Conservation (phyloP, 2,329 filamentous ascomycete genomes). For the Purpureocillium lavendulum region DNA sequence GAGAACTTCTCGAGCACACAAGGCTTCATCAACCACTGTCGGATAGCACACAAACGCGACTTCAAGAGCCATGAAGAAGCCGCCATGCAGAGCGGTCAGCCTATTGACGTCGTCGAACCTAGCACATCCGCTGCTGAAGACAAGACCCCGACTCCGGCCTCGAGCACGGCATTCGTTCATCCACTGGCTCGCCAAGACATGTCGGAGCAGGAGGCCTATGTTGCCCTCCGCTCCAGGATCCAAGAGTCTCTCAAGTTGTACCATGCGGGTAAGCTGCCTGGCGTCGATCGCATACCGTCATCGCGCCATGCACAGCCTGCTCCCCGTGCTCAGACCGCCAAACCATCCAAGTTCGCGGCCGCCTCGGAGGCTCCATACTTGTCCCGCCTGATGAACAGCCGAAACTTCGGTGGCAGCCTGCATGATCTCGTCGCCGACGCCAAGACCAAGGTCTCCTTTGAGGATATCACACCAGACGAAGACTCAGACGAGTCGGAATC, state of each 20-base stretch:
- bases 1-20: conserved; percentile 94
- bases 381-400: conserved; percentile 54
- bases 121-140: conserved; percentile 14
- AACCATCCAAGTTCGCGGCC: conserved; percentile 33
- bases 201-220: conserved; percentile 42
- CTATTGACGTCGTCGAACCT: conserved; percentile 47
- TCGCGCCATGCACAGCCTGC: conserved; percentile 12
- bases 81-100: conserved; percentile 77
- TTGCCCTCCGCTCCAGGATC: conserved; percentile 43
- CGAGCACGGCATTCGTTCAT: conserved; percentile 18
- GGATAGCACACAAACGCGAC: conserved; percentile 86
- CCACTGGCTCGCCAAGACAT: conserved; percentile 34
- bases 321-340: neutral
- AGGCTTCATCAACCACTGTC: conserved; percentile 98
- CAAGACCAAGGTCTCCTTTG: conserved; percentile 42
- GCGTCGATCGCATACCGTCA: conserved; percentile 36
- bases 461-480: conserved; percentile 44
- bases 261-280: conserved; percentile 41
- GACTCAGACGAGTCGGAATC: conserved; percentile 36
- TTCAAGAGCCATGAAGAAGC: conserved; percentile 96
- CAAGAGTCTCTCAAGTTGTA: conserved; percentile 44
- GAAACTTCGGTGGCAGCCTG: conserved; percentile 54
- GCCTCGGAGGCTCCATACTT: conserved; percentile 57
- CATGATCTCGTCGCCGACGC: conserved; percentile 49
- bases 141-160: conserved; percentile 10